These are phyloP conservation scores for Aquilaria yunnanensis DNA, from an alignment of 345 rosid genomes.

Conservation along the genomic window DNA sequence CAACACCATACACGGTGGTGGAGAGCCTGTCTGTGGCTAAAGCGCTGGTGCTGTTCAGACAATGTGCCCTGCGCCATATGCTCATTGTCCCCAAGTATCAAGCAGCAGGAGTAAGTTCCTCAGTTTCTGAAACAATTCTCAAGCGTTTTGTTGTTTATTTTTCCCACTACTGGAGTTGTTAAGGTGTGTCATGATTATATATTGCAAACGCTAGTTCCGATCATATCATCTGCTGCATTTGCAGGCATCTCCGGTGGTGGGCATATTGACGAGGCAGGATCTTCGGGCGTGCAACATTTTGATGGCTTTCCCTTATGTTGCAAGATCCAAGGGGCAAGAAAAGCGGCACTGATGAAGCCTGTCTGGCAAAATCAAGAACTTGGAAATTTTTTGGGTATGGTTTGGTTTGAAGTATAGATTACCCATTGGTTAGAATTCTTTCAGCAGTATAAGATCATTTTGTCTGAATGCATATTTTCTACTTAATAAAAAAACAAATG, in stretches of 20 bases:
- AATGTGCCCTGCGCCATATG: conserved; percentile 75
- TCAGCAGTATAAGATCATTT: too few relatives aligned
- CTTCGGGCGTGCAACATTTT: conserved; percentile 63
- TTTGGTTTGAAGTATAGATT: too few relatives aligned
- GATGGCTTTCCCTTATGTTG: conserved; percentile 65
- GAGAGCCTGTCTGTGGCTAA: conserved; percentile 93
- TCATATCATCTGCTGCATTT: conserved; percentile 1
- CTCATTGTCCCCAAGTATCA: conserved; percentile 69
- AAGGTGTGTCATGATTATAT: conserved; percentile 9
- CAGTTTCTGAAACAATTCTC: neutral
- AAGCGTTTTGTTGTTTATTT: neutral
- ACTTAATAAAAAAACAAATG: too few relatives aligned
- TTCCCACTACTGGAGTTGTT: neutral
- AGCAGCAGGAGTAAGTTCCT: conserved; percentile 59
- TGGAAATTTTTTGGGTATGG: too few relatives aligned
- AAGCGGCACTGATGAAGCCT: conserved; percentile 14
- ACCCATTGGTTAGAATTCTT: too few relatives aligned
- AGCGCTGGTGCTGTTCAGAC: conserved; percentile 80
- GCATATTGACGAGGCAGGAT: conserved; percentile 86
- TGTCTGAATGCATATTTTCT: too few relatives aligned
- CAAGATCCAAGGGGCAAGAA: conserved; percentile 36
- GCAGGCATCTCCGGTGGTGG: conserved; percentile 64
- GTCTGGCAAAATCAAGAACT: neutral
- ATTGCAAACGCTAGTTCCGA: neutral
- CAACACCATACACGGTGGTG: conserved; percentile 81